phyloP scores from a whole-genome alignment of 75 land plant genomes.

The Sequoiadendron giganteum region DNA sequence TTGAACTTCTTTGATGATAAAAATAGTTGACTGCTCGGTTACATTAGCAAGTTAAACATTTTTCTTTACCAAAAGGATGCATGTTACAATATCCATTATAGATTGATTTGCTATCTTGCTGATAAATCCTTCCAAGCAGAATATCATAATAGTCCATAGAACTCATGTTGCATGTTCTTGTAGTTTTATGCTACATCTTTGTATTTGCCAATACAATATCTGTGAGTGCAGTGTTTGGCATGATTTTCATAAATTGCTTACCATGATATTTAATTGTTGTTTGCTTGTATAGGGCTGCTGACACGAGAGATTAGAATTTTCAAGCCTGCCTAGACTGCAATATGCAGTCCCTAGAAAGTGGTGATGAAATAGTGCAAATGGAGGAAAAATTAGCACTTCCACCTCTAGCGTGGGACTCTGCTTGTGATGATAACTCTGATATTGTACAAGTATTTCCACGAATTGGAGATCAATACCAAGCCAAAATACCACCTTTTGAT shows the following conservation, averaged over 20 bases:
- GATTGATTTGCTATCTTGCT: neutral
- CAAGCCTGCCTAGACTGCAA: neutral
- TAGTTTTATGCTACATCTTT: neutral
- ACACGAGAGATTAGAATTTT: neutral
- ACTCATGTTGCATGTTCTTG: neutral
- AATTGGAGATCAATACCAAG: constrained; percentile 30
- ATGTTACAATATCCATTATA: neutral
- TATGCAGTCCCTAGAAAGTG: constrained; percentile 7
- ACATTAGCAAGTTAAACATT: neutral
- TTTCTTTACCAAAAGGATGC: neutral
- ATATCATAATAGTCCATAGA: neutral
- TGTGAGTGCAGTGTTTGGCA: neutral
- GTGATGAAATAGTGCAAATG: constrained; percentile 11
- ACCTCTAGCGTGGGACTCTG: neutral
- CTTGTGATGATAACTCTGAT: constrained; percentile 12
- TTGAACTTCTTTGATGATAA: neutral
- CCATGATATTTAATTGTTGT: neutral
- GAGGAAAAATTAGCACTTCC: neutral
- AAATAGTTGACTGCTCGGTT: neutral
- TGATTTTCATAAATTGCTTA: neutral
- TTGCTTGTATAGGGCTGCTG: constrained; percentile 4
- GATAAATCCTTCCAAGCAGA: neutral
- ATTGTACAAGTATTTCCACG: constrained; percentile 13
- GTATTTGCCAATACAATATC: neutral
- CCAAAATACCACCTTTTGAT: constrained; percentile 10